A percentile compares a stretch with the other conserved stretches of the same genome.
These are phyloP conservation scores for Paramyrothecium roridum DNA, from an alignment of 2,329 filamentous ascomycete genomes.

Conservation along the genomic window DNA sequence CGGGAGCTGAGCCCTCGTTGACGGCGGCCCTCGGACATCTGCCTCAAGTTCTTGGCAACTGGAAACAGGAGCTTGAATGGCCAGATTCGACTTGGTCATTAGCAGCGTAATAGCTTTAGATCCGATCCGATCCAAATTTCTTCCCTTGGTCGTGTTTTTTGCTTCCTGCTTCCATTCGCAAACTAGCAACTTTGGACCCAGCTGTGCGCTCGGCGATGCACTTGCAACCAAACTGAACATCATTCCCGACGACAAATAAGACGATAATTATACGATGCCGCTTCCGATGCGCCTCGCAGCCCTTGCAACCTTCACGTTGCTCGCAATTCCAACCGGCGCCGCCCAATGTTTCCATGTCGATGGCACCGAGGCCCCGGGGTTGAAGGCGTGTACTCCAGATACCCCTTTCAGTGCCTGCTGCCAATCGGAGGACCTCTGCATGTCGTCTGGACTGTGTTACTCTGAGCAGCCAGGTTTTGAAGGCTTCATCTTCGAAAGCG, in stretches of 20 bases:
- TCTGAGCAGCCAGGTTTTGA: neutral
- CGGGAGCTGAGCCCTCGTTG: neutral
- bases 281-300: neutral
- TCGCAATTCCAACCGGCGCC: neutral
- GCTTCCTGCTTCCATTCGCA: too few relatives aligned
- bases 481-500: neutral
- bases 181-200: too few relatives aligned
- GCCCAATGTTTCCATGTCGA: neutral
- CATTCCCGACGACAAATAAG: neutral
- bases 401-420: neutral
- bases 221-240: neutral
- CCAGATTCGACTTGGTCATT: neutral
- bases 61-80: neutral
- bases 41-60: neutral
- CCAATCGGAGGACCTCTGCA: neutral
- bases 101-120: neutral
- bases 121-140: too few relatives aligned
- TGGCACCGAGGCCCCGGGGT: neutral
- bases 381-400: neutral
- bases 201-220: too few relatives aligned
- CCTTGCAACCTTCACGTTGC: neutral
- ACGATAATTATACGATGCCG: neutral
- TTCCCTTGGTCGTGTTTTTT: too few relatives aligned
- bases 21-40: neutral
- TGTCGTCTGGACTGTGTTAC: neutral